A percentile compares a stretch with the other conserved stretches of the same genome.
Conservation (phyloP, 2,329 filamentous ascomycete genomes). For the Myrmaecium sp. region DNA sequence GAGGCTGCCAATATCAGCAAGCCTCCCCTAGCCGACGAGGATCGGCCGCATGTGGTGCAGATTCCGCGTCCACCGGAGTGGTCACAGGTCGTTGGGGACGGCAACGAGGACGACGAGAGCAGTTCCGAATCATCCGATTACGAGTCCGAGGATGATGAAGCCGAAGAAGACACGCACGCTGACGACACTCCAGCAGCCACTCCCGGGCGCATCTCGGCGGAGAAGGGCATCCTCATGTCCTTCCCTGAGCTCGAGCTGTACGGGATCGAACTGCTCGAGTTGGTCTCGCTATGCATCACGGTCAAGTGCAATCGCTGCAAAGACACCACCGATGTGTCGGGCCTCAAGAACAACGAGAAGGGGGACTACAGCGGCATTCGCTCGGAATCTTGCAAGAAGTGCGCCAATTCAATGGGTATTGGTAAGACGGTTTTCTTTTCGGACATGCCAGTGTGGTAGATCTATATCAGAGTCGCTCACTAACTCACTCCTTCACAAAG, state of each 20-base stretch:
- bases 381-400: slow-evolving; percentile 37
- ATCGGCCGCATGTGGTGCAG: slow-evolving; percentile 48
- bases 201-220: too few relatives aligned
- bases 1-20: too few relatives aligned
- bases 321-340: slow-evolving; percentile 50
- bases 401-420: slow-evolving; percentile 31
- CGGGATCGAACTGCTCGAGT: slow-evolving; percentile 58
- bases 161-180: slow-evolving; percentile 18
- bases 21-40: slow-evolving; percentile 22
- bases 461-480: too few relatives aligned
- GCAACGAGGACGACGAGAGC: slow-evolving; percentile 20
- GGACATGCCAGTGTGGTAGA: slow-evolving; percentile 3
- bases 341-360: slow-evolving; percentile 39
- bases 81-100: slow-evolving; percentile 20
- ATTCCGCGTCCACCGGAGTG: slow-evolving; percentile 69
- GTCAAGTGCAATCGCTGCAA: slow-evolving; percentile 70
- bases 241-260: slow-evolving; percentile 65
- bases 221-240: slow-evolving; percentile 60
- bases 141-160: slow-evolving; percentile 29
- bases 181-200: slow-evolving; percentile 19
- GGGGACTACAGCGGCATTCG: slow-evolving; percentile 23
- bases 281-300: slow-evolving; percentile 48
- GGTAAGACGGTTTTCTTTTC: slow-evolving; percentile 9
- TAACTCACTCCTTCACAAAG: slow-evolving; percentile 9
- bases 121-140: slow-evolving; percentile 25